Percentiles rank a stretch among this genome's conserved stretches.
Evolutionary conservation across 106 monocot genomes (phyloP).

Genomic region (Gastrodia elata): DNA sequence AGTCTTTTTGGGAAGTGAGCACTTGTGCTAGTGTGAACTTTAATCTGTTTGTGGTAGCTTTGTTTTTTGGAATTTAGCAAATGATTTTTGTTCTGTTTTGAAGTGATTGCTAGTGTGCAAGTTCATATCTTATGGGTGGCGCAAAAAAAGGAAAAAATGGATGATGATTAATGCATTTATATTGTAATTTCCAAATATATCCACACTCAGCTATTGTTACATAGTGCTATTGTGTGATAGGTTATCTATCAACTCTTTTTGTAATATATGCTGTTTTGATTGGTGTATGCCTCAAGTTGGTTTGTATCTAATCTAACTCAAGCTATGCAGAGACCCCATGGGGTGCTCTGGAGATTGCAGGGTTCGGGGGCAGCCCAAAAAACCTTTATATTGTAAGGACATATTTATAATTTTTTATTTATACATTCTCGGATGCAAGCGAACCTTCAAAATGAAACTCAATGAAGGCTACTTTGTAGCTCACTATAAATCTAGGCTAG

Average conservation of each 20-base stretch:
- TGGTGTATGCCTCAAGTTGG: too few relatives aligned
- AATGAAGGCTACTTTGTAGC: too few relatives aligned
- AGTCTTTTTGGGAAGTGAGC: background rate
- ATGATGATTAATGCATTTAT: background rate
- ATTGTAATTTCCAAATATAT: background rate
- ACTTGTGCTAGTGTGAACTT: background rate
- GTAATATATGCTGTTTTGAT: background rate
- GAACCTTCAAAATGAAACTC: too few relatives aligned
- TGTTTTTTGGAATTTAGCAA: background rate
- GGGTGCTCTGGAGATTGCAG: too few relatives aligned
- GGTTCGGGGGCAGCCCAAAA: too few relatives aligned
- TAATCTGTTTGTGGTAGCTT: background rate
- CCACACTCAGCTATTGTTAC: background rate
- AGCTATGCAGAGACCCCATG: too few relatives aligned
- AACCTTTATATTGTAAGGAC: too few relatives aligned
- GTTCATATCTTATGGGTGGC: background rate
- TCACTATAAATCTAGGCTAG: too few relatives aligned
- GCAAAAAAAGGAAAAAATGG: background rate
- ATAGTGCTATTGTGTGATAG: background rate
- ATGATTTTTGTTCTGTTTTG: background rate
- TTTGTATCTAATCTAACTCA: too few relatives aligned
- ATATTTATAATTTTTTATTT: too few relatives aligned
- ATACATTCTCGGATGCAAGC: too few relatives aligned
- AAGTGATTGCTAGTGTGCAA: background rate
- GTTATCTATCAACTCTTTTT: background rate